Evolutionary conservation across 352 stramenopile genomes (phyloP).

Genomic region (Globisporangium camurandrum): DNA sequence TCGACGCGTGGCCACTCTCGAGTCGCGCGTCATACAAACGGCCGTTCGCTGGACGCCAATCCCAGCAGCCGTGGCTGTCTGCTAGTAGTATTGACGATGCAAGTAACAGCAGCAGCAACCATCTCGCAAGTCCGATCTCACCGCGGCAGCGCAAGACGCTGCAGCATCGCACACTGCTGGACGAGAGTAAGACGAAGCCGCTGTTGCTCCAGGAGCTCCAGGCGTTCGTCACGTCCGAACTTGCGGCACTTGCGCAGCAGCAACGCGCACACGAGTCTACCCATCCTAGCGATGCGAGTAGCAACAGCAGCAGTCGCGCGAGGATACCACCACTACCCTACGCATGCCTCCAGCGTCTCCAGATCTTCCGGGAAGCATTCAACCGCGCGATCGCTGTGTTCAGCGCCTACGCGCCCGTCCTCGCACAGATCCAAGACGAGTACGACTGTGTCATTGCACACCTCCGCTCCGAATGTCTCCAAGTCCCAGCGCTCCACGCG

Average conservation of each 20-base stretch:
- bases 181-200: conserved; percentile 28
- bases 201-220: conserved; percentile 39
- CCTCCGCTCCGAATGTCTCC: conserved; percentile 26
- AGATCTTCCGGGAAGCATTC: conserved; percentile 51
- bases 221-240: conserved; percentile 21
- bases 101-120: background rate
- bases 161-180: conserved; percentile 17
- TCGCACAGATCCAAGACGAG: conserved; percentile 53
- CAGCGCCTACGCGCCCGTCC: conserved; percentile 52
- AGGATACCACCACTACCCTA: background rate
- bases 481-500: conserved; percentile 39
- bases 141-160: conserved; percentile 16
- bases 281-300: background rate
- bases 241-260: conserved; percentile 10
- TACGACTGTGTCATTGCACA: conserved; percentile 39
- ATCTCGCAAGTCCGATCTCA: conserved; percentile 4
- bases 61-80: background rate
- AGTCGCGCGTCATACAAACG: conserved; percentile 9
- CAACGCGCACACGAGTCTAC: background rate
- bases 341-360: conserved; percentile 29
- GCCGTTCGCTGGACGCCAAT: background rate
- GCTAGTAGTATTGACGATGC: background rate
- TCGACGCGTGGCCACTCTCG: conserved; percentile 33
- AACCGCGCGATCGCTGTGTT: conserved; percentile 46
- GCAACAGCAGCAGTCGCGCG: background rate